A percentile compares a stretch with the other conserved stretches of the same genome.
phyloP scores from a whole-genome alignment of 352 stramenopile species.

The Globisporangium spinosum region DNA sequence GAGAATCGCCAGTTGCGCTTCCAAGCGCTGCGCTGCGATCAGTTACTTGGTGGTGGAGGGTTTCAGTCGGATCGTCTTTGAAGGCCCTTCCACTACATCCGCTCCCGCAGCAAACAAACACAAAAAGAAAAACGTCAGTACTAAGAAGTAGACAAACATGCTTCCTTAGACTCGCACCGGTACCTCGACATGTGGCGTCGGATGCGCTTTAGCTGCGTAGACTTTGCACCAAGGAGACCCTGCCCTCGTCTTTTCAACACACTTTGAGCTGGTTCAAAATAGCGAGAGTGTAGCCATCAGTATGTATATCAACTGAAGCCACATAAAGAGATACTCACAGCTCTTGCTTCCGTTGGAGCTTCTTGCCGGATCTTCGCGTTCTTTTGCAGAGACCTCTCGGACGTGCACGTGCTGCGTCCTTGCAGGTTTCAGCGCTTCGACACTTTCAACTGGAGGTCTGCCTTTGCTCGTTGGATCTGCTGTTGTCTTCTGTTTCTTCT shows the following conservation, averaged over 20 bases:
- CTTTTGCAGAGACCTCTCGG: neutral
- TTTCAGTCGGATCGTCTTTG: neutral
- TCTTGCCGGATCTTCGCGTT: neutral
- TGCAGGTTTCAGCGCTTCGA: neutral
- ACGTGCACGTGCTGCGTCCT: neutral
- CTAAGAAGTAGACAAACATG: too few relatives aligned
- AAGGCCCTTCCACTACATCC: neutral
- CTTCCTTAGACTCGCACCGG: too few relatives aligned
- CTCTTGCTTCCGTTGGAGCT: neutral
- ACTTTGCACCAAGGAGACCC: neutral
- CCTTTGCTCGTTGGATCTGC: neutral
- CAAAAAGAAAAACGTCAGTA: too few relatives aligned
- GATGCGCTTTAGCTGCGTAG: slow-evolving; percentile 1
- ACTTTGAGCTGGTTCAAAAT: neutral
- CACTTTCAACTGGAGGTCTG: neutral
- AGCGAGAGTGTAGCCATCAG: neutral
- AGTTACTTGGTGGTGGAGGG: neutral
- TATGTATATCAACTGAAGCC: neutral
- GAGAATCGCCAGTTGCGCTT: neutral
- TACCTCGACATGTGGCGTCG: neutral
- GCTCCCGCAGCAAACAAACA: neutral
- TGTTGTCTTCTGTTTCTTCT: neutral
- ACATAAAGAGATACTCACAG: neutral
- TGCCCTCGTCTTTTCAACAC: neutral
- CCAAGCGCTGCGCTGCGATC: neutral